phyloP scores from a whole-genome alignment of 2,329 filamentous ascomycete species.

The Sphaerulina vaccinii region DNA sequence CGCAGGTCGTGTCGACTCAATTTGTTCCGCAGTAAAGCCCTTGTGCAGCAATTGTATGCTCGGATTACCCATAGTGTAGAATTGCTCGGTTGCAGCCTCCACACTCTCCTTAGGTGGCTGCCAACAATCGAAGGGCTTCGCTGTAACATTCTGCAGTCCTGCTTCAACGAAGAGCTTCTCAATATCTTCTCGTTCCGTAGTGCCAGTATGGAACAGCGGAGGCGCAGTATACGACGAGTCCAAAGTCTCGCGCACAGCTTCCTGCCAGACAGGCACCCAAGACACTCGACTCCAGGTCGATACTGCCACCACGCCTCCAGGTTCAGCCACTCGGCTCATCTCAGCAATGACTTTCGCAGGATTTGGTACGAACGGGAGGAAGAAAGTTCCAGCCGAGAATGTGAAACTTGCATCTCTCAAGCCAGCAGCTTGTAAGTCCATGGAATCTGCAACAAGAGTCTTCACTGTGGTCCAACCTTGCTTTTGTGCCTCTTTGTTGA shows the following conservation, averaged over 20 bases:
- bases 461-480: constrained; percentile 7
- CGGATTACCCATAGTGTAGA: constrained; percentile 17
- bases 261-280: constrained; percentile 5
- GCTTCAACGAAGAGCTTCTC: not conserved
- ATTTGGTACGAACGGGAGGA: constrained; percentile 21
- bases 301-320: constrained; percentile 35
- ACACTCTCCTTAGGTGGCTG: constrained; percentile 12
- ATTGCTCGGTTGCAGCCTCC: constrained; percentile 11
- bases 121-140: constrained; percentile 7
- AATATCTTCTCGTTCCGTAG: constrained; percentile 3
- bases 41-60: constrained; percentile 4
- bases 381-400: constrained; percentile 13
- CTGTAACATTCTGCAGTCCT: constrained; percentile 3
- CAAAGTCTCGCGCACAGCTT: constrained; percentile 12
- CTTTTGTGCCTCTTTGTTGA: constrained; percentile 1
- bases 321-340: constrained; percentile 36
- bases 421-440: constrained; percentile 9
- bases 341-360: constrained; percentile 31
- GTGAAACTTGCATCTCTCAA: constrained; percentile 10
- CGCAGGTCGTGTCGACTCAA: constrained; percentile 41
- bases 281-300: constrained; percentile 8
- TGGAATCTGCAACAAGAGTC: constrained; percentile 12
- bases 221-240: constrained; percentile 3
- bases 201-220: constrained; percentile 10
- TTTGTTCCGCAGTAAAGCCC: constrained; percentile 31